These are phyloP conservation scores for Microglena sp. DNA, from an alignment of 139 green algal genomes.

Conservation along the genomic window DNA sequence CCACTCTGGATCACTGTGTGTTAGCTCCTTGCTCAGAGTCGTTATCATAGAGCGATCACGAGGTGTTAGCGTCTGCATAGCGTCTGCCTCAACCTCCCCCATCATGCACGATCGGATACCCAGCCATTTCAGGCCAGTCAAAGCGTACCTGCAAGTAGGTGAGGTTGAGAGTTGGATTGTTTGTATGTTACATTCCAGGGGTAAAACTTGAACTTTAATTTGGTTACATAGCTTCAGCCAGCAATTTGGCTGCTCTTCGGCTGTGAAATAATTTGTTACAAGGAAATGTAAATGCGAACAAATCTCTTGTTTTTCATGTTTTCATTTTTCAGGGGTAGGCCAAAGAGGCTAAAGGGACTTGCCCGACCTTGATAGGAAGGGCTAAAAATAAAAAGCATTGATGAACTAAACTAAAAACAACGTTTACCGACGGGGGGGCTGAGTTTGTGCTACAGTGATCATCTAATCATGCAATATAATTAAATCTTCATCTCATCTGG, in stretches of 20 bases:
- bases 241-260: neutral
- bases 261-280: neutral
- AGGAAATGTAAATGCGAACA: neutral
- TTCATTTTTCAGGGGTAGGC: too few species aligned
- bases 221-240: neutral
- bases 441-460: too few species aligned
- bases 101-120: slow-evolving; percentile 52
- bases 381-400: too few species aligned
- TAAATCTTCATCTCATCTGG: too few species aligned
- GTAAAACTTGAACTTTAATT: neutral
- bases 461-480: too few species aligned
- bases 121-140: slow-evolving; percentile 47
- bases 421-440: too few species aligned
- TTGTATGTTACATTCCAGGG: neutral
- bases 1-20: slow-evolving; percentile 3
- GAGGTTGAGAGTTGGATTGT: neutral
- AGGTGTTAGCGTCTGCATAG: slow-evolving; percentile 29
- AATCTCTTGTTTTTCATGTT: too few species aligned
- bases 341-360: too few species aligned
- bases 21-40: neutral
- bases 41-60: slow-evolving; percentile 8
- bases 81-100: slow-evolving; percentile 18
- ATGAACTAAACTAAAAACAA: too few species aligned
- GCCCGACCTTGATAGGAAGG: too few species aligned
- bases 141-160: neutral